Conservation (phyloP, 345 rosid species). For the Eutrema yunnanense region DNA sequence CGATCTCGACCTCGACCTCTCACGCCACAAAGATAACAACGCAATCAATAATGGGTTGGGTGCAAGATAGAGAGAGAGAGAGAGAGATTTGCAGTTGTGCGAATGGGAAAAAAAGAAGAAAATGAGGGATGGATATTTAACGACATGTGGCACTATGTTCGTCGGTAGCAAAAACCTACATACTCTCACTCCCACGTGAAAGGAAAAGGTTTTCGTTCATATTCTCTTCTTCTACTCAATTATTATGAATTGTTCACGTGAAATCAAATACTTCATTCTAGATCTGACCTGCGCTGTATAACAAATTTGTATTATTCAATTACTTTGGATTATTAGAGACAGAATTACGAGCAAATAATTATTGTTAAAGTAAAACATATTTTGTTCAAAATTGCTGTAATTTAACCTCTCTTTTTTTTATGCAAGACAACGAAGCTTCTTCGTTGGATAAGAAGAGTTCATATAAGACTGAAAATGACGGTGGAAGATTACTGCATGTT, state of each 20-base stretch:
- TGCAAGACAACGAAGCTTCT: too few species aligned
- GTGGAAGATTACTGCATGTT: too few species aligned
- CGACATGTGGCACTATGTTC: not conserved
- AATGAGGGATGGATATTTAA: constrained; percentile 21
- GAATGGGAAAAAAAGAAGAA: not conserved
- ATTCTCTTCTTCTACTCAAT: not conserved
- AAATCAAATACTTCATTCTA: not conserved
- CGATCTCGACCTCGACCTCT: not conserved
- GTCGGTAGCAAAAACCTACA: not conserved
- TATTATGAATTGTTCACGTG: constrained; percentile 16
- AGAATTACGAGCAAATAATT: too few species aligned
- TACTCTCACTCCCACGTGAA: not conserved
- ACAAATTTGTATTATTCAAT: not conserved
- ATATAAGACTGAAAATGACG: too few species aligned
- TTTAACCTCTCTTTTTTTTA: too few species aligned
- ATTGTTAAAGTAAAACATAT: too few species aligned
- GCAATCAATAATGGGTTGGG: constrained; percentile 1
- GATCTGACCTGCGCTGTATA: not conserved
- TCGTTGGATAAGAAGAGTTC: too few species aligned
- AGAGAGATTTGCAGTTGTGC: not conserved
- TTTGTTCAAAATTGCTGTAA: not conserved
- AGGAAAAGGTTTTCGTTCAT: not conserved
- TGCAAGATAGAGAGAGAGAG: not conserved
- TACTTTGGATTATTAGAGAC: not conserved
- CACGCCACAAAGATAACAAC: constrained; percentile 5